Base-by-base conservation (phyloP, 176 grass and related monocot genomes). In the Musa acuminata region DNA sequence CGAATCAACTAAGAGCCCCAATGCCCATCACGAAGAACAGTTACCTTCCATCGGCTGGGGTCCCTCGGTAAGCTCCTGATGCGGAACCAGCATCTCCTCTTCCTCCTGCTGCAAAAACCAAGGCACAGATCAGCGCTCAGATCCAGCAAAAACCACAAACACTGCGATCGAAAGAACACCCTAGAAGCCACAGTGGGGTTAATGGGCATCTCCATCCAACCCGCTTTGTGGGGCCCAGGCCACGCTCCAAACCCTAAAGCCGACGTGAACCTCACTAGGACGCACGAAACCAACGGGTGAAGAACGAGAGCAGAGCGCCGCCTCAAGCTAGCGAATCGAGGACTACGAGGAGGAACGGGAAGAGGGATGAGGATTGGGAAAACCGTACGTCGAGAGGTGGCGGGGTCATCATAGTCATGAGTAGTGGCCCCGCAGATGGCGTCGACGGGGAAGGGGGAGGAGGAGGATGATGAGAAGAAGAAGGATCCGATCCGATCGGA, bases 71-170 rank as follows among this genome's bases (percentile, higher is more conserved):
- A 79, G 20, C 52, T 71, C 77, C 77, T 53, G 77, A 70, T 79
- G 77, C 66, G 77, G 77, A 12, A 79, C 77, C 16, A 79, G 52
- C 66, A 71, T 71, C 77, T 79, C 77, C 26, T 79, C 77, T 11
- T 71, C 77, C 52, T 79, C 66, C 66, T 79, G 77, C 77, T 79
- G 66, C 77, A 50, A 58, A 71, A 59, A 9, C 9, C 13, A 79
- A 8, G 66, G 53, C 13, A 52, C 43, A 51, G 20, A 79, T 79
- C 67, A 79, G 19, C 35, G 50, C 20, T 53, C 75, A 67, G 35
- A 77, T 77, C 53, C 23, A 79, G 1, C 3, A 69, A 70, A 54
- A 26, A 29, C 52, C 53, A 48, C 0, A 43, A 43, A 12, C 52
- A 11, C 16, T 53, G 16, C 16, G n/a, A 11, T 49, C 65, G 43